Conservation (phyloP, 2,329 filamentous ascomycete species). For the Trichothecium sympodiale region DNA sequence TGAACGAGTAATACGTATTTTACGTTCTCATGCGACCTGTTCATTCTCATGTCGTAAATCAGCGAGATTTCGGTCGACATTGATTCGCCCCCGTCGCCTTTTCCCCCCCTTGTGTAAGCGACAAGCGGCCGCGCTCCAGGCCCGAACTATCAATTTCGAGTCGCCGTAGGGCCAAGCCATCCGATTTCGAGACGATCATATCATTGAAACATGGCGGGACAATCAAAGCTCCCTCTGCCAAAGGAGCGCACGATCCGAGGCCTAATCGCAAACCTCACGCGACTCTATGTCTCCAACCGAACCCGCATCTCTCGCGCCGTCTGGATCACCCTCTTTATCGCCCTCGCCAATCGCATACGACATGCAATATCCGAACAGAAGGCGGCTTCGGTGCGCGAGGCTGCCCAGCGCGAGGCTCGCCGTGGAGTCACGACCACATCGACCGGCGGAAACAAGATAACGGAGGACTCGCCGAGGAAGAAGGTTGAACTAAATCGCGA, state of each 20-base stretch:
- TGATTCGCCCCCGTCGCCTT: too few relatives aligned
- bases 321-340: constrained; percentile 71
- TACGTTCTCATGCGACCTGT: too few relatives aligned
- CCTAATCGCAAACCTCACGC: constrained; percentile 54
- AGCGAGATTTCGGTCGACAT: too few relatives aligned
- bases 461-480: constrained; percentile 41
- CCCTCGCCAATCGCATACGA: constrained; percentile 76
- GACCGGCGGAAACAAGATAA: constrained; percentile 12
- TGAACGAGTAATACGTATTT: too few relatives aligned
- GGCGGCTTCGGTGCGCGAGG: constrained; percentile 61
- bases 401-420: constrained; percentile 38
- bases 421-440: constrained; percentile 37
- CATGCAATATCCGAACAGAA: constrained; percentile 91
- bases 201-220: constrained; percentile 50
- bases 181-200: background rate
- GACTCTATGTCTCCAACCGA: constrained; percentile 68
- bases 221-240: constrained; percentile 57
- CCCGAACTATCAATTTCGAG: too few relatives aligned
- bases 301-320: constrained; percentile 73
- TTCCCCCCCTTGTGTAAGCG: too few relatives aligned
- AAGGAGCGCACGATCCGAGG: constrained; percentile 54
- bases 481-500: constrained; percentile 90
- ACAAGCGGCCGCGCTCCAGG: too few relatives aligned
- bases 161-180: too few relatives aligned
- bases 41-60: too few relatives aligned